A percentile compares a stretch with the other conserved stretches of the same genome.
These are phyloP conservation scores for Exophiala spinifera DNA, from an alignment of 2,329 filamentous ascomycete genomes.

Conservation along the genomic window DNA sequence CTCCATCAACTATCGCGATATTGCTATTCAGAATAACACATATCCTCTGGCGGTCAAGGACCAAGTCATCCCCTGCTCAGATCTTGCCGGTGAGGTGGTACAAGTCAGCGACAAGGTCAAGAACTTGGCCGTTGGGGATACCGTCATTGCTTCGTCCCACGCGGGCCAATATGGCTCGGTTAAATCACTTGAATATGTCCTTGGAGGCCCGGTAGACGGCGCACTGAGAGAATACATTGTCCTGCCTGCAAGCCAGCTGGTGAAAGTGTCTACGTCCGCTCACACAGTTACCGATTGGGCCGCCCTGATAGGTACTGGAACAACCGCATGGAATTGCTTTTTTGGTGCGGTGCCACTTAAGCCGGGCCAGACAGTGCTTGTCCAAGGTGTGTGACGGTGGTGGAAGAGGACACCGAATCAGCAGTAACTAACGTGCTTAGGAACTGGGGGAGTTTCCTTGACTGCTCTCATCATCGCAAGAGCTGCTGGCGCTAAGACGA, in stretches of 20 bases:
- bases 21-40: slow-evolving; percentile 44
- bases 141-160: slow-evolving; percentile 38
- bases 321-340: slow-evolving; percentile 50
- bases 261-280: slow-evolving; percentile 40
- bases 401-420: background rate
- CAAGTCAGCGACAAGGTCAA: slow-evolving; percentile 32
- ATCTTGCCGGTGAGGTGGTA: slow-evolving; percentile 44
- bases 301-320: slow-evolving; percentile 43
- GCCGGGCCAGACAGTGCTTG: slow-evolving; percentile 41
- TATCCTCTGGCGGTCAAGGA: slow-evolving; percentile 41
- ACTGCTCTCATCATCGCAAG: slow-evolving; percentile 48
- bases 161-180: slow-evolving; percentile 40
- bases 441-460: slow-evolving; percentile 49
- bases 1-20: slow-evolving; percentile 50
- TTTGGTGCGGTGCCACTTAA: slow-evolving; percentile 43
- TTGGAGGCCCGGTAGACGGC: slow-evolving; percentile 38
- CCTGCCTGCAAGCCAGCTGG: slow-evolving; percentile 39
- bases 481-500: slow-evolving; percentile 45
- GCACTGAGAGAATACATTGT: slow-evolving; percentile 44
- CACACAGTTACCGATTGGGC: slow-evolving; percentile 39
- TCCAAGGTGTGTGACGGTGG: slow-evolving; percentile 28
- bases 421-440: slow-evolving; percentile 29
- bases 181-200: slow-evolving; percentile 16
- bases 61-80: slow-evolving; percentile 37
- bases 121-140: slow-evolving; percentile 36